Evolutionary conservation across 108 stramenopile genomes (phyloP).

Genomic region (Conticribra weissflogii): DNA sequence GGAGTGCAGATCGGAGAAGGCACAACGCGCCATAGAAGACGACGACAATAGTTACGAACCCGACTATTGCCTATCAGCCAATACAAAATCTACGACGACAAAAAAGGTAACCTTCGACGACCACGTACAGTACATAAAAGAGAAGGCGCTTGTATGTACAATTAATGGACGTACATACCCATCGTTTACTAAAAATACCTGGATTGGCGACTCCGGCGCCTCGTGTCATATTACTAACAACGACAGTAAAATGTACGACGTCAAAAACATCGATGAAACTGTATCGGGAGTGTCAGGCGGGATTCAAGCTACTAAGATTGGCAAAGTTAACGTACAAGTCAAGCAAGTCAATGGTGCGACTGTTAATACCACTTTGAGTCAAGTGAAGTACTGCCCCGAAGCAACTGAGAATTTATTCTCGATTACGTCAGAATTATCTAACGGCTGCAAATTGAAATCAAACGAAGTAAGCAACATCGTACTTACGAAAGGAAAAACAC

Average conservation of each 20-base stretch:
- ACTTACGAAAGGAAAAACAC: neutral
- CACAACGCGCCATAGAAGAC: too few relatives aligned
- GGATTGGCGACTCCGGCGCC: neutral
- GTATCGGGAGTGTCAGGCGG: neutral
- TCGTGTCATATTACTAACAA: neutral
- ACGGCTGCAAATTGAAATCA: neutral
- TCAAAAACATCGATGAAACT: neutral
- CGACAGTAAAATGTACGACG: neutral
- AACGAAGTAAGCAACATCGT: neutral
- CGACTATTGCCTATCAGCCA: too few relatives aligned
- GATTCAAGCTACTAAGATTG: neutral
- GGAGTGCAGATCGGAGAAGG: too few relatives aligned
- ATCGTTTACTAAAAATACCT: neutral
- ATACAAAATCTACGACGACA: too few relatives aligned
- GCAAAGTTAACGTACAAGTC: neutral
- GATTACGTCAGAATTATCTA: neutral
- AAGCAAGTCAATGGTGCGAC: neutral
- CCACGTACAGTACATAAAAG: too few relatives aligned
- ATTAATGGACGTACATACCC: neutral
- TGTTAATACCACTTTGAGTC: neutral
- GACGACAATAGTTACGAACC: too few relatives aligned
- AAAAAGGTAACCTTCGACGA: too few relatives aligned
- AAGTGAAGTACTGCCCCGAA: neutral
- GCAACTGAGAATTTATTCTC: neutral
- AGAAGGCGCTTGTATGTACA: neutral